Evolutionary conservation across 1,284 basidiomycete species (phyloP).

Genomic region (Exobasidium cylindrosporum): DNA sequence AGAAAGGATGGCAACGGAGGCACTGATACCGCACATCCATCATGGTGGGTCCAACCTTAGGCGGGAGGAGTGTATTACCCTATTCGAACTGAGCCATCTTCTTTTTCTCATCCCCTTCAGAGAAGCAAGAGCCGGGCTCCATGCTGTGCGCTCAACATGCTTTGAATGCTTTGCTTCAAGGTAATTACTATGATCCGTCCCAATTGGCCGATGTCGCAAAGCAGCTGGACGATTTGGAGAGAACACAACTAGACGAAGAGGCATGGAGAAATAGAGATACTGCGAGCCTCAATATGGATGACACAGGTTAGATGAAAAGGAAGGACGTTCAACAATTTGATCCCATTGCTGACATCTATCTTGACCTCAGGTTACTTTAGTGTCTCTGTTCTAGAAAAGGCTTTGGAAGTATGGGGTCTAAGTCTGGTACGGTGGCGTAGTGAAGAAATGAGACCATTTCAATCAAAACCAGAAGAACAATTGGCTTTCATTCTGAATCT

Average conservation of each 20-base stretch:
- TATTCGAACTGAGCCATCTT: neutral
- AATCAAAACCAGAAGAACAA: conserved; percentile 39
- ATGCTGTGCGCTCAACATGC: conserved; percentile 55
- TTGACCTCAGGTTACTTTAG: conserved; percentile 42
- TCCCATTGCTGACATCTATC: neutral
- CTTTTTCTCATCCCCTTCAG: neutral
- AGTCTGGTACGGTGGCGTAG: conserved; percentile 26
- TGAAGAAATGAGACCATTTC: conserved; percentile 26
- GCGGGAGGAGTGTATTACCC: neutral
- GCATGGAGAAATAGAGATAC: conserved; percentile 18
- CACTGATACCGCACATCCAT: conserved; percentile 35
- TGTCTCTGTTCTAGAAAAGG: conserved; percentile 42
- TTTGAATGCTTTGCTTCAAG: conserved; percentile 48
- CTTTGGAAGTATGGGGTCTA: conserved; percentile 33
- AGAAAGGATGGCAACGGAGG: conserved; percentile 2
- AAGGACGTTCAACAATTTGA: neutral
- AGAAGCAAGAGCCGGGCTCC: conserved; percentile 46
- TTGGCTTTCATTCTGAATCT: conserved; percentile 51
- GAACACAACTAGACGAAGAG: conserved; percentile 15
- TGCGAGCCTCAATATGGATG: conserved; percentile 47
- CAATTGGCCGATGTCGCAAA: conserved; percentile 40
- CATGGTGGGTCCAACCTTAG: conserved; percentile 32
- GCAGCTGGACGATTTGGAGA: conserved; percentile 19
- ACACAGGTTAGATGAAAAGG: conserved; percentile 26
- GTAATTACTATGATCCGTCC: conserved; percentile 46